A percentile compares a stretch with the other conserved stretches of the same genome.
These are phyloP conservation scores for Mycena galericulata DNA, from an alignment of 768 basidiomycete genomes.

Conservation along the genomic window DNA sequence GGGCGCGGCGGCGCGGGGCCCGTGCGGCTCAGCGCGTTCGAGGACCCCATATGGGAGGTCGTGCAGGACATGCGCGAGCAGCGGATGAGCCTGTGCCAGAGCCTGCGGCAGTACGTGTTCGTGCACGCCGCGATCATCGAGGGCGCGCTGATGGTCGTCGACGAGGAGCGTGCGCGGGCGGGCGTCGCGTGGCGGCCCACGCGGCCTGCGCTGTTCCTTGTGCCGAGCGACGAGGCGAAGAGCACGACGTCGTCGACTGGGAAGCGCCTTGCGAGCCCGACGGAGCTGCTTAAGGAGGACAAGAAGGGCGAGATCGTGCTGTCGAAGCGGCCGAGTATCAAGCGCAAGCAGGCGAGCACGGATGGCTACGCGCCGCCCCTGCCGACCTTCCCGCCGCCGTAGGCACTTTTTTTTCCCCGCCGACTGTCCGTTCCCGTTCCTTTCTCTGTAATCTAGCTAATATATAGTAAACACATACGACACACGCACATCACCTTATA, in stretches of 20 bases:
- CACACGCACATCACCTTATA: not conserved
- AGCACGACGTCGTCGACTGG: conserved; percentile 55
- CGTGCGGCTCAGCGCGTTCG: conserved; percentile 68
- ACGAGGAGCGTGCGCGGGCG: conserved; percentile 68
- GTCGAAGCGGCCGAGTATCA: conserved; percentile 77
- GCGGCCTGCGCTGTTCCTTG: conserved; percentile 31
- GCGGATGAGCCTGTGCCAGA: conserved; percentile 97
- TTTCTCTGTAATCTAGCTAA: not conserved
- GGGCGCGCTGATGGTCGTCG: conserved; percentile 80
- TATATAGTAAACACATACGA: not conserved
- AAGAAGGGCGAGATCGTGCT: conserved; percentile 65
- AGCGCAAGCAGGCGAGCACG: conserved; percentile 51
- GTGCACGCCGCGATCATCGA: conserved; percentile 89
- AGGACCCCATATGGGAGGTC: conserved; percentile 84
- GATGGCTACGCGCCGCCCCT: conserved; percentile 24
- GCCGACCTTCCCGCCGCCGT: conserved; percentile 29
- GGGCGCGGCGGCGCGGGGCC: conserved; percentile 58
- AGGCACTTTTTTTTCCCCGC: too few relatives aligned
- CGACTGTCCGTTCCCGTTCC: not conserved
- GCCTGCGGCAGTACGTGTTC: conserved; percentile 93
- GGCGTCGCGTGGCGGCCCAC: conserved; percentile 29
- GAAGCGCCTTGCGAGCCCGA: conserved; percentile 80
- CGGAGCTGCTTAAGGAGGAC: conserved; percentile 73
- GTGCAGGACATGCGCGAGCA: conserved; percentile 96
- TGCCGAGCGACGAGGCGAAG: conserved; percentile 20